Conservation (phyloP, 2,329 filamentous ascomycete species). For the Diplodia corticola region DNA sequence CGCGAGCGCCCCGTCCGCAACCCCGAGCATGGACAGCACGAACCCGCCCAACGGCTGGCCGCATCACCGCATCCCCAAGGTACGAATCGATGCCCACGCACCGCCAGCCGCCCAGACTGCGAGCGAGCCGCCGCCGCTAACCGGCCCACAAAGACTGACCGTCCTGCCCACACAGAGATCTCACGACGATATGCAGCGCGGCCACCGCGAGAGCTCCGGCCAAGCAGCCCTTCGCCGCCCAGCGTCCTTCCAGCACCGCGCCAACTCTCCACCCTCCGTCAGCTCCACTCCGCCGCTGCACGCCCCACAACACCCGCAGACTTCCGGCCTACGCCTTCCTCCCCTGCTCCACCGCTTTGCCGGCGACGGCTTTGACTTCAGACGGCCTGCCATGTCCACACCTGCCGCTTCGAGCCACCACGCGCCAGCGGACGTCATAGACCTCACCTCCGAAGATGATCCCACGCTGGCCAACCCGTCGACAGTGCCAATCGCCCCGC, state of each 20-base stretch:
- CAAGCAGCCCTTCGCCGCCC: slow-evolving; percentile 26
- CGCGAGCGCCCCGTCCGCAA: not conserved
- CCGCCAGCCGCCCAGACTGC: not conserved
- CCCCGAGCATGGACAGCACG: slow-evolving; percentile 16
- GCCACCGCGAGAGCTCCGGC: slow-evolving; percentile 33
- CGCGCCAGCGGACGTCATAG: slow-evolving; percentile 32
- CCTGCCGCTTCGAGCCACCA: slow-evolving; percentile 7
- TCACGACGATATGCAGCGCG: slow-evolving; percentile 37
- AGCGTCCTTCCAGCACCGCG: slow-evolving; percentile 25
- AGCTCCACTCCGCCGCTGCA: slow-evolving; percentile 14
- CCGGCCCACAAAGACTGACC: slow-evolving; percentile 17
- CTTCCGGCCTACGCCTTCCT: slow-evolving; percentile 31
- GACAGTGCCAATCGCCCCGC: slow-evolving; percentile 23
- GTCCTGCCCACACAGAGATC: slow-evolving; percentile 32
- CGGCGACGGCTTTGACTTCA: slow-evolving; percentile 58
- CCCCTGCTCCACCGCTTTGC: slow-evolving; percentile 33
- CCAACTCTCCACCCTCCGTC: slow-evolving; percentile 22
- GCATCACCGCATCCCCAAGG: slow-evolving; percentile 29
- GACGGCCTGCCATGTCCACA: slow-evolving; percentile 49
- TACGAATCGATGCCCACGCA: not conserved
- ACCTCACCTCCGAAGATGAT: slow-evolving; percentile 40
- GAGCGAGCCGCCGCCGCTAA: not conserved
- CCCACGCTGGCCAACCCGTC: slow-evolving; percentile 30
- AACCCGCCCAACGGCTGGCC: slow-evolving; percentile 7
- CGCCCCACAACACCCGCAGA: slow-evolving; percentile 24